These are phyloP conservation scores for Albizia julibrissin DNA, from an alignment of 306 rosid species.

Conservation along the genomic window DNA sequence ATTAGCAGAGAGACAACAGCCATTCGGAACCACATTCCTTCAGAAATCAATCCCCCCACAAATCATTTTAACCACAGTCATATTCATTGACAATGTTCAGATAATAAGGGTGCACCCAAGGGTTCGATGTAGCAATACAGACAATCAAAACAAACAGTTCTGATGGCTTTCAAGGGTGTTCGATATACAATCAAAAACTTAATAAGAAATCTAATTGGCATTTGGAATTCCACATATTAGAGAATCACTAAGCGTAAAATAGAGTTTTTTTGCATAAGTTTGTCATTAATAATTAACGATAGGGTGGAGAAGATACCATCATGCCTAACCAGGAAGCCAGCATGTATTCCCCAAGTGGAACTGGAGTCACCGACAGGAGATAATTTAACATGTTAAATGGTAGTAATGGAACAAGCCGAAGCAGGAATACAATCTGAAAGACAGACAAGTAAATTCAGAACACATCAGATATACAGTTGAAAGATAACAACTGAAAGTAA, in stretches of 20 bases:
- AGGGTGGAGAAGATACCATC: slow-evolving; percentile 67
- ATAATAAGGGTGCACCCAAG: neutral
- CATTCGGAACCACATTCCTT: neutral
- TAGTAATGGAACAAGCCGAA: slow-evolving; percentile 89
- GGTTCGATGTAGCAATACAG: neutral
- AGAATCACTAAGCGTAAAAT: slow-evolving; percentile 5
- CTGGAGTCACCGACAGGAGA: slow-evolving; percentile 85
- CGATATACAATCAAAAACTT: neutral
- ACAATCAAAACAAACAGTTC: neutral
- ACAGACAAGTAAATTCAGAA: slow-evolving; percentile 8
- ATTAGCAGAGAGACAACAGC: neutral
- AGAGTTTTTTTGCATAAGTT: slow-evolving; percentile 6
- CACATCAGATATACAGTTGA: neutral
- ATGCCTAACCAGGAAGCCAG: slow-evolving; percentile 95
- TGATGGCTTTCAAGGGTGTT: neutral
- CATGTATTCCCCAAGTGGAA: slow-evolving; percentile 69
- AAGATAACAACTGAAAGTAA: neutral
- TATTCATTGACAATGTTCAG: neutral
- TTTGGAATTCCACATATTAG: neutral
- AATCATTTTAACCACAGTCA: neutral
- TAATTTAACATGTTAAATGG: slow-evolving; percentile 83
- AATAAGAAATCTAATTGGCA: neutral
- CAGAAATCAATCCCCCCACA: slow-evolving; percentile 18
- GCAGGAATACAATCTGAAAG: slow-evolving; percentile 79
- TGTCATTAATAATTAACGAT: slow-evolving; percentile 9